Base-by-base conservation (phyloP, 176 grass and related monocot genomes). In the Musa acuminata region DNA sequence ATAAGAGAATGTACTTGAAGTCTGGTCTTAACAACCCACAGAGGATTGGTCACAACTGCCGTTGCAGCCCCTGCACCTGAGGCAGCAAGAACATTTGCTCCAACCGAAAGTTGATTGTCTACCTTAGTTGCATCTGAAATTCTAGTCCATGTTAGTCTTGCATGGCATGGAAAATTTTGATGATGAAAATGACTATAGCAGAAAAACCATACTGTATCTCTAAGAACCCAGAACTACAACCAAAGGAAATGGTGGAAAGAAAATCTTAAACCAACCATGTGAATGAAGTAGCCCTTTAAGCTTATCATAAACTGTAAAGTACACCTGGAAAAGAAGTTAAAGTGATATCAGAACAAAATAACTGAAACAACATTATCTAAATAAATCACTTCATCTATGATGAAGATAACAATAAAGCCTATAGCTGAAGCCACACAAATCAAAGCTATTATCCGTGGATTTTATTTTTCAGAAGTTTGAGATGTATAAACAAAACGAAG, bases 1-100 rank as follows among this genome's bases (percentile, higher is more conserved):
- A 70, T 71, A 64, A 21, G 19, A 11, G 66, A 64, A 53, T 72
- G 53, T 87, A 96, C 92, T 81, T 96, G 92, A 59, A 96, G 72
- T 82, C 92, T 86, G 75, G 89, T 96, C 82, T 96, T 96, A 71
- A 96, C 92, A 67, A 96, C 92, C 92, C 89, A 96, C 49, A 96
- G 75, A 52, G 92, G 92, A 84, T 96, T 96, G 75, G 89, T 96
- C 24, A 74, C 64, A 77, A 79, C 53, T 79, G 92, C 75, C 71
- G 92, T 91, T 85, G 89, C 78, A 84, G 83, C 82, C 55, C 92
- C 92, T 77, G 92, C 89, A 75, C 86, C 90, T 24, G 83, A 84
- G 65, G 92, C 92, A 83, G 89, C 89, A 14, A 92, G 49, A 66
- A 92, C 52, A 82, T 96, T 96, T 74, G 82, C 80, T 75, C 83